Evolutionary conservation across 2,329 filamentous ascomycete species (phyloP).

Genomic region (Blastomyces parvus): DNA sequence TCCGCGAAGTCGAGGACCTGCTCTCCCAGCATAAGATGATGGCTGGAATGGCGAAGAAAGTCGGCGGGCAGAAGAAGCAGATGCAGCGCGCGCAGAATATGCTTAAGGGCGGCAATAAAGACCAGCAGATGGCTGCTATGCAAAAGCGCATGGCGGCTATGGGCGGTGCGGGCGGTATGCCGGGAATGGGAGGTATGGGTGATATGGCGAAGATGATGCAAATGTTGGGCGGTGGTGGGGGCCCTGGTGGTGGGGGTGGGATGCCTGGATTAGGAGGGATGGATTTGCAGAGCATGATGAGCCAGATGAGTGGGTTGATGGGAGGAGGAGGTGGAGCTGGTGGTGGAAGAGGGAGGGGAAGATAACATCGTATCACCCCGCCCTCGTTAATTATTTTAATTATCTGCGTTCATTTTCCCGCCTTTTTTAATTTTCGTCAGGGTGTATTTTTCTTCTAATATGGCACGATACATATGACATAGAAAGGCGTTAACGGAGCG

Average conservation of each 20-base stretch:
- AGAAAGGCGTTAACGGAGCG: constrained; percentile 9
- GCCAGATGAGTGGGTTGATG: constrained; percentile 61
- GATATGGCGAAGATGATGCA: constrained; percentile 93
- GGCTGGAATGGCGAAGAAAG: constrained; percentile 98
- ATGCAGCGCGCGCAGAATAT: constrained; percentile 89
- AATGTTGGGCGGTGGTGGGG: constrained; percentile 74
- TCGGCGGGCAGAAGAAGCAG: constrained; percentile 95
- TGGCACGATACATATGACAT: constrained; percentile 5
- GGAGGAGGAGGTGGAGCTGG: constrained; percentile 38
- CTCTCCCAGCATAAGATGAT: constrained; percentile 99
- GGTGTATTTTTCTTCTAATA: neutral
- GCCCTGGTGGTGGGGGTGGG: constrained; percentile 46
- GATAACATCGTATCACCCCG: constrained; percentile 14
- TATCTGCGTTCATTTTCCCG: constrained; percentile 10
- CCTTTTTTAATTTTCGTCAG: constrained; percentile 7
- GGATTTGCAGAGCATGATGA: constrained; percentile 64
- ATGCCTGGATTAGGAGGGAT: constrained; percentile 51
- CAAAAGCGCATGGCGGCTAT: constrained; percentile 90
- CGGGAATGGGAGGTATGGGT: constrained; percentile 63
- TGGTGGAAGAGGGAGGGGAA: constrained; percentile 20
- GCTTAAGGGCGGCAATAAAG: constrained; percentile 83
- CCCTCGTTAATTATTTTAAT: constrained; percentile 2
- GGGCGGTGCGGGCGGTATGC: constrained; percentile 61
- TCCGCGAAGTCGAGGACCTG: constrained; percentile 88
- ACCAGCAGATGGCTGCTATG: constrained; percentile 92